Evolutionary conservation across 768 basidiomycete genomes (phyloP), one percentile per base, ranked within the genome.

Genomic region (Brasilioporus rufonigricans): DNA sequence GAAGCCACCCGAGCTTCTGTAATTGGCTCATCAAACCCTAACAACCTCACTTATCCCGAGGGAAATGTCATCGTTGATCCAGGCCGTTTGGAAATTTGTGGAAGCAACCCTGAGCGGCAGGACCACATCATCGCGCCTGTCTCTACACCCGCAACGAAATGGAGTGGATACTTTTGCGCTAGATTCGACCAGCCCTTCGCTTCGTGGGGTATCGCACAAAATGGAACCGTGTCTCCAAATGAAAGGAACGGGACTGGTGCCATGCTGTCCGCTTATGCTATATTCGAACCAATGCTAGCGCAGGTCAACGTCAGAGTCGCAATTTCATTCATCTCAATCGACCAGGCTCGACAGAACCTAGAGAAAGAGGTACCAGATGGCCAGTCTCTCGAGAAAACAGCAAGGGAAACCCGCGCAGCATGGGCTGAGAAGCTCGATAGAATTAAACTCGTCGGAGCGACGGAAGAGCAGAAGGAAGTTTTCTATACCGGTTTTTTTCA

Each of bases 261-360:
- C 11, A 57, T 79, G 31, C 64, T 86, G 8, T 76, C 78, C 16
- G 87, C 78, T 0, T 86, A 80, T 56, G 80, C 75, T 4, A 65
- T 67, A 4, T 82, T 90, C 53, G 54, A 59, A 16, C 59, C 65
- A 0, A 48, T 50, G 2, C 56, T 61, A 4, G 64, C 73, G 21
- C 64, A 67, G 13, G 73, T 87, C 39, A 76, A 80, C 7, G 79
- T 86, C 9, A 74, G 84, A 12, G 74, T 91, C 2, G 87, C 86
- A 3, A 85, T 87, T 4, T 89, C 87, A 5, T 89, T 89, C 66
- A 86, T 91, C 53, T 87, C 85, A 1, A 71, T 83, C 8, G 83
- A 85, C 4, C 87, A 89, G 55, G 86, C 86, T 1, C 68, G 79
- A 35, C 60, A 65, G 53, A 83, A 83, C 58, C 58, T 84, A 50